Evolutionary conservation across 257 asterid species (phyloP).

Genomic region (Oldenlandia corymbosa): DNA sequence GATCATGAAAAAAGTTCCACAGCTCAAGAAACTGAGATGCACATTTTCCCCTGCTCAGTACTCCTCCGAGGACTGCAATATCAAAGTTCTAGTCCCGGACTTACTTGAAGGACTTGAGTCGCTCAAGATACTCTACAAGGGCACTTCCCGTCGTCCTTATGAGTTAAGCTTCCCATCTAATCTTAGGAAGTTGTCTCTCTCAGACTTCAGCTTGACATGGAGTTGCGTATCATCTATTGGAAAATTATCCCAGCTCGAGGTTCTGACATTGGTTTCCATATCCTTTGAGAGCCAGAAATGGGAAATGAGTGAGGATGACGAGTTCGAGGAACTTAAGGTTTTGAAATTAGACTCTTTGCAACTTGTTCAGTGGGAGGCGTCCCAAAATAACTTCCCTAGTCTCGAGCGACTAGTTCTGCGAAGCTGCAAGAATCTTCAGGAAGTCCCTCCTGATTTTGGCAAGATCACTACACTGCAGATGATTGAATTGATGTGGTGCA

Average conservation of each 20-base stretch:
- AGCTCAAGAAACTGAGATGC: background rate
- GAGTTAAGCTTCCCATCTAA: conserved; percentile 7
- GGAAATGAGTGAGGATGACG: conserved; percentile 1
- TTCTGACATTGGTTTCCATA: conserved; percentile 10
- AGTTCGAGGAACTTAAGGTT: background rate
- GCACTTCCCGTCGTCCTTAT: background rate
- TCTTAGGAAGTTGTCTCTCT: conserved; percentile 13
- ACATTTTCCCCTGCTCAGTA: background rate
- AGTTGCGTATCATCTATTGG: background rate
- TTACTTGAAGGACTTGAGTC: conserved; percentile 8
- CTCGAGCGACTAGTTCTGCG: background rate
- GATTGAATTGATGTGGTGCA: conserved; percentile 3
- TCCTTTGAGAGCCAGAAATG: conserved; percentile 4
- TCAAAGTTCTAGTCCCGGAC: background rate
- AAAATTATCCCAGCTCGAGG: conserved; percentile 1
- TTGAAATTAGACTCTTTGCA: conserved; percentile 2
- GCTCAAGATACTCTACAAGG: background rate
- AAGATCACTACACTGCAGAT: background rate
- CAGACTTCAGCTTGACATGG: background rate
- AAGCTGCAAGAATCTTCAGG: background rate
- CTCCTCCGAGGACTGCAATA: background rate
- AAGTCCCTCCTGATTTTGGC: background rate
- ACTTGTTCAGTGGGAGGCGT: background rate
- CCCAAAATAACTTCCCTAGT: background rate
- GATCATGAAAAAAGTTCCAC: background rate